Evolutionary conservation across 805 yeast species (phyloP), one percentile per base, ranked within the genome.

Genomic region (Teunomyces stri): DNA sequence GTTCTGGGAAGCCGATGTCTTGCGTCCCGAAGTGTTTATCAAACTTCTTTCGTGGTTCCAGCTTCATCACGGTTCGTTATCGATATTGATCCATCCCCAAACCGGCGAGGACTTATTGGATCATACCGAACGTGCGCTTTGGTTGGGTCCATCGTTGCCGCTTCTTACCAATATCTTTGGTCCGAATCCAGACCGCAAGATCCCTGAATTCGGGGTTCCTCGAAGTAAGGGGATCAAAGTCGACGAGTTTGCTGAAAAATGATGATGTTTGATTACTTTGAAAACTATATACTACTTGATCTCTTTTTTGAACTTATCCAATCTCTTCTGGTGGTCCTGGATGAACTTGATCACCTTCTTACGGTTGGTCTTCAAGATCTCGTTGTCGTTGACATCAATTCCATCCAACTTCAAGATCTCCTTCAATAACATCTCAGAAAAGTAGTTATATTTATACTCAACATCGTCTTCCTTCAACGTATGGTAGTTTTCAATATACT

Each of bases 371-470:
- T 87, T 79, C 53, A 87, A 67, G 1, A 70, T 66, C 1, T 68
- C 77, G 56, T 75, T 77, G 42, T 78, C 78, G 7, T 68, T 72
- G 25, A 72, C 73, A 50, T 84, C 86, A 30, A 87, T 71, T 2
- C 79, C 82, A 56, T 87, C 95, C 46, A 87, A 68, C 51, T 75
- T 79, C 74, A 87, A 75, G 53, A 86, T 64, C 51, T 84, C 74
- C 59, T 85, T 85, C 61, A 87, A 69, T 37, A 87, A 65, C 74
- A 78, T 77, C 62, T 87, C 95, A 56, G 82, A 85, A 61, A 72
- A 81, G 60, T 74, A 86, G 44, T 78, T 75, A 54, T 72, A 75
- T 57, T 78, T 76, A 61, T 80, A 84, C 48, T 65, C 62, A 30
- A 64, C 60, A 40, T 72, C 70, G 5, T 66, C 72, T 0, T 46